Evolutionary conservation across 495 filamentous ascomycete genomes (phyloP), one percentile per base, ranked within the genome.

Genomic region (Daldinia concentrica): DNA sequence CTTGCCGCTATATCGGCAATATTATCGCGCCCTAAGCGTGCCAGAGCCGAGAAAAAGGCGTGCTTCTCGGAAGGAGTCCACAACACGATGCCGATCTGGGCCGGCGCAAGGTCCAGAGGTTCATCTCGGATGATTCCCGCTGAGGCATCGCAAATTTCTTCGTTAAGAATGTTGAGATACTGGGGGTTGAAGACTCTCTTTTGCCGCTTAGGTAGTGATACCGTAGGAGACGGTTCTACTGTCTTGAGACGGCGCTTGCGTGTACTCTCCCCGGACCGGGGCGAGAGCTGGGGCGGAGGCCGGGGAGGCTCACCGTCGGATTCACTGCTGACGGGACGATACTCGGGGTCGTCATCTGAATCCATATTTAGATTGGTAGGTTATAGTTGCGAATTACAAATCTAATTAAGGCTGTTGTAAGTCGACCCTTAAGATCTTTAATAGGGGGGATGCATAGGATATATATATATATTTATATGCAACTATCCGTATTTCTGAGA

Each of bases 61-160:
- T 84, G 78, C 72, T 95, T 95, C 76, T 98, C 95, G 6, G 79
- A 70, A 0, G 78, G 54, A 0, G 86, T 89, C 95, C 95, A 98
- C 14, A 79, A 58, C 9, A 90, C 88, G 19, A 86, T 81, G 22
- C 92, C 93, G 74, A 92, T 78, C 68, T 92, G 90, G 2, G 85
- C 86, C n/a, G 71, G 19, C 1, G 19, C 19, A 5, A 85, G 66
- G 27, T 32, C 36, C 1, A 5, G 14, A 8, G 51, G 59, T 36
- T 70, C 75, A 34, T 64, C 64, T 1, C 69, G 54, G 3, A 80
- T 26, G 30, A 78, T 68, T 8, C 75, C 72, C 4, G 74, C 58
- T 0, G 82, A 73, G 37, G 79, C 78, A 29, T 86, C 83, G 0
- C 74, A 36, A 52, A 90, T 84, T 27, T 85, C 85, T 8, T 84